These are phyloP conservation scores for Bolboschoenus planiculmis DNA, from an alignment of 176 grass and related monocot species.

Conservation along the genomic window DNA sequence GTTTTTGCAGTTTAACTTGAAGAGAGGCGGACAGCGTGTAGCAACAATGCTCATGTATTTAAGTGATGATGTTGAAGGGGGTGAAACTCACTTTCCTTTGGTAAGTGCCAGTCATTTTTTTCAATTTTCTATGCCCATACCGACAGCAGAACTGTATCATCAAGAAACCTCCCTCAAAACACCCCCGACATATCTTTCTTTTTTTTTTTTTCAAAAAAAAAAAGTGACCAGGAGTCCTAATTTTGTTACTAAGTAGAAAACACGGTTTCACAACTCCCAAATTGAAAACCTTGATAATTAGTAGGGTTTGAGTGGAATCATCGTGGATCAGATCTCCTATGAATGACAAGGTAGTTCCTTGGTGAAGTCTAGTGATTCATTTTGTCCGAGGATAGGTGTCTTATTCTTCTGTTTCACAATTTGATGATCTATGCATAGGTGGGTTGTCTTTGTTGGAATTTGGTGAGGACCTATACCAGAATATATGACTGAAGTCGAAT, in stretches of 20 bases:
- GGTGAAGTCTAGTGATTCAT: not conserved
- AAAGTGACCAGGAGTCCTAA: not conserved
- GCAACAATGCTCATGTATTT: conserved; percentile 99
- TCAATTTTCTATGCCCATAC: not conserved
- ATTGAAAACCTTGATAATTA: not conserved
- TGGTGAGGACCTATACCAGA: not conserved
- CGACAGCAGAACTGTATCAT: not conserved
- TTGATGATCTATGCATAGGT: not conserved
- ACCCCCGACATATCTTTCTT: not conserved
- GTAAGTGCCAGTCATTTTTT: conserved; percentile 26
- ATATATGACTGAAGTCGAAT: not conserved
- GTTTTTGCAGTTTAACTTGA: conserved; percentile 63
- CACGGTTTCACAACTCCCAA: not conserved
- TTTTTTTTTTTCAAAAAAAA: not conserved
- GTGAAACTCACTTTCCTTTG: conserved; percentile 87
- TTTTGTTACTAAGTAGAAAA: not conserved
- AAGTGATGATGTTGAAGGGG: conserved; percentile 88
- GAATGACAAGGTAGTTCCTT: not conserved
- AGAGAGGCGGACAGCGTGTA: conserved; percentile 76
- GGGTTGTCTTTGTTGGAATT: not conserved
- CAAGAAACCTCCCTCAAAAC: not conserved
- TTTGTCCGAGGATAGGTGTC: not conserved
- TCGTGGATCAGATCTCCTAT: not conserved
- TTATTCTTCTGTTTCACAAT: not conserved
- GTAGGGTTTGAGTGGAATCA: not conserved